Base-by-base conservation (phyloP, 345 rosid species). In the Eucalyptus regnans region DNA sequence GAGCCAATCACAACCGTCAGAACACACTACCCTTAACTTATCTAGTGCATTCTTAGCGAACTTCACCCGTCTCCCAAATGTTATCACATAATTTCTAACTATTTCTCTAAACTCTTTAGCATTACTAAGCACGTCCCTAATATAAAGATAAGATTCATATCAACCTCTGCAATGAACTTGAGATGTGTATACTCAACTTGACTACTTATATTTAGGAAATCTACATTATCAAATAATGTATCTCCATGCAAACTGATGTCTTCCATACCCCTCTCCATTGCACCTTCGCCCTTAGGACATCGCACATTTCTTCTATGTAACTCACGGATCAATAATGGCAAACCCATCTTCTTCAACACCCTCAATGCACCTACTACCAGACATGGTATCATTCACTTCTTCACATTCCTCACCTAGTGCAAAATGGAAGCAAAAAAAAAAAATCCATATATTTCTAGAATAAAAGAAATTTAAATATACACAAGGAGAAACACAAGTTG, bases 1-100 rank as follows among this genome's bases (percentile, higher is more conserved):
- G 29, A 56, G 62, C 29, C 12, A 23, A 56, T 56, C 62, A 56
- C 62, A 56, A 22, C 8, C 12, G 2, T 56, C 0, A 9, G 0
- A 56, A 56, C 62, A 56, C 62, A 23, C 12, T 56, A 56, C 6
- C 29, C 62, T 23, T 56, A 56, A 56, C 3, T 56, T 56, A 23
- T 2, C 27, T 0, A 22, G 3, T 56, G 62, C 25, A 56, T 56
- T 56, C 62, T 56, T 56, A 56, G 29, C 0, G 3, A 56, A 56
- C 3, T 56, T 56, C 12, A 23, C 62, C 1, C 0, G 0, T 56
- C 62, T 56, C 62, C 29, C 62, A 56, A 0, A 0, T 56, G 9
- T 56, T 22, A 56, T 56, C 0, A 1, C 3, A 56, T 56, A 33
- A 56, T 23, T 56, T 1, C 62, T 56, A 56, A 56, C 6, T 23